Evolutionary conservation across 257 asterid genomes (phyloP), one percentile per base, ranked within the genome.

Genomic region (Apocynum venetum): DNA sequence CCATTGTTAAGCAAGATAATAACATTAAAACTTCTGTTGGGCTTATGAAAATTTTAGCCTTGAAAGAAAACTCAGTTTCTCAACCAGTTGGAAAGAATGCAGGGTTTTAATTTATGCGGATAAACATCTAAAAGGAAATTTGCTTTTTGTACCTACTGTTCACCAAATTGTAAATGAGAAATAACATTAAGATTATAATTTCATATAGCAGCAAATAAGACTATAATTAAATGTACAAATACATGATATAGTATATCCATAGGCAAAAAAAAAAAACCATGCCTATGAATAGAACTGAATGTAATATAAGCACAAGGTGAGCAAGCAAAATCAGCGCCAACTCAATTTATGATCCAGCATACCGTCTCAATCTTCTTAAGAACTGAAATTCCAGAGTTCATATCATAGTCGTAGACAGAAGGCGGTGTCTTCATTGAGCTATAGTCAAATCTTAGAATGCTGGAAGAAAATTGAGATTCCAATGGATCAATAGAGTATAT

Each of bases 401-500:
- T 91, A 76, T 93, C 99, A 86, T 91, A 95, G 76, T 93, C 96
- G 78, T 93, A 91, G 64, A 95, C 96, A 51, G 99, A 95, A 77
- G 84, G 85, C 35, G 99, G 98, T 20, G 97, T 93, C 86, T 83
- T 93, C 92, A 95, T 56, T 60, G 98, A 95, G 84, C 93, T 88
- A 80, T 93, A 95, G 60, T 5, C 67, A 84, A 87, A 95, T 87
- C 97, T 88, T 71, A 95, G 83, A 84, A 93, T 84, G 78, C 84
- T 87, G 85, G 99, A 93, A 79, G 87, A 82, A 78, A 93, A 95
- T 61, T 88, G 84, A 15, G 99, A 90, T 86, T 90, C 94, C 43
- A 79, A 77, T 74, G 92, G 76, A 73, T 84, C 85, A 78, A 89
- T 84, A 31, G 96, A 93, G 82, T 91, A 95, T 78, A 89, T 81